Base-by-base conservation (phyloP, 2,329 filamentous ascomycete species). In the Orbilia javanica region DNA sequence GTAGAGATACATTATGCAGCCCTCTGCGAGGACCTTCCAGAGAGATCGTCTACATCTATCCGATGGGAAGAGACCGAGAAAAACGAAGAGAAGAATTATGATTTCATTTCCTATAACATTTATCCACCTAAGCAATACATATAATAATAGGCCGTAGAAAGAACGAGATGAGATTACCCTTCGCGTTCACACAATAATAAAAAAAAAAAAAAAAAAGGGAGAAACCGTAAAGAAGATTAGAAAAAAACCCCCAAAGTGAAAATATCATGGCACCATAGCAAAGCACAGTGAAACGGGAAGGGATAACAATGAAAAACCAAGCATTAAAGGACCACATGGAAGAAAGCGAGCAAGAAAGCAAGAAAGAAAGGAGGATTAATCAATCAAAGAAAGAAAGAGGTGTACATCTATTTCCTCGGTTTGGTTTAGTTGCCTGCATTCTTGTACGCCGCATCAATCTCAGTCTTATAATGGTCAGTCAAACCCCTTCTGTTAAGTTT, bases 401-500 rank as follows among this genome's bases (percentile, higher is more conserved):
- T 60, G 2, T 60, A 42, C 55, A 15, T 60, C 55, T 57, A 36
- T 6, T 15, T 2, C 6, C 55, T 25, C 20, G 36, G 15, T 6
- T 39, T 4, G 25, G 34, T 53, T 60, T 74, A 79, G 36, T 79
- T 73, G 53, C 75, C 75, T 27, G 75, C 75, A 57, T 74, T 79
- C 70, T 79, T 73, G 80, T 92, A 92, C 0, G 89, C 90, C 81
- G 85, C 85, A 80, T 88, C 86, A 44, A 93, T 88, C 71, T 91
- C 87, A 79, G 87, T 87, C 84, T 89, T 84, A 85, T 88, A 91
- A 81, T 87, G 88, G 46, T 87, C 84, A 63, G 91, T 84, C 76
- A 93, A 91, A 81, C 87, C 89, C 85, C 89, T 91, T 81, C 90
- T 88, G 85, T 92, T 91, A 62, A 93, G 86, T 83, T 93, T 93